Conservation (phyloP, 495 filamentous ascomycete species). For the Aspergillus homomorphus region DNA sequence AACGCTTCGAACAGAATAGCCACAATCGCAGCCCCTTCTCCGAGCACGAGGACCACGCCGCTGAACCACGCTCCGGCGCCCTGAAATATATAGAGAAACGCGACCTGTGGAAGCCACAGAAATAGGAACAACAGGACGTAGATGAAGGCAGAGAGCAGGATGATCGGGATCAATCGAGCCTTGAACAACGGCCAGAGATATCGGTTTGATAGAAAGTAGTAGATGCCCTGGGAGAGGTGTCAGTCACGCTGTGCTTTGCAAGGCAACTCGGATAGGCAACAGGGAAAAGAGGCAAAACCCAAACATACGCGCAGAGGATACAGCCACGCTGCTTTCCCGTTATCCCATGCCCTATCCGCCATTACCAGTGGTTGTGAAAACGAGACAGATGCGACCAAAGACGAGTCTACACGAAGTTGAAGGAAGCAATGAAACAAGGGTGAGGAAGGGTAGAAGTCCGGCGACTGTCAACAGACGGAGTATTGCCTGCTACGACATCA, state of each 20-base stretch:
- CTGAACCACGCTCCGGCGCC: constrained; percentile 58
- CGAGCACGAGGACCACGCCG: constrained; percentile 62
- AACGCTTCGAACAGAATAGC: constrained; percentile 64
- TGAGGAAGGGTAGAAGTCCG: background rate
- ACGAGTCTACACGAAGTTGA: background rate
- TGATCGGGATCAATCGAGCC: constrained; percentile 54
- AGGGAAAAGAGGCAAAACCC: background rate
- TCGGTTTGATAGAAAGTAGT: constrained; percentile 56
- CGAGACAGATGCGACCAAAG: background rate
- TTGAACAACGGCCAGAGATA: constrained; percentile 63
- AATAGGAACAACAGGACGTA: constrained; percentile 61
- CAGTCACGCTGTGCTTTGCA: background rate
- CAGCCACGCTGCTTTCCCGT: constrained; percentile 47
- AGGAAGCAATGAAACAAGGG: background rate
- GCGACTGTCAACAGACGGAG: background rate
- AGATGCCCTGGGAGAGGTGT: constrained; percentile 47
- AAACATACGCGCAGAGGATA: constrained; percentile 52
- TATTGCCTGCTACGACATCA: background rate
- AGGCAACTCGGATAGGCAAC: background rate
- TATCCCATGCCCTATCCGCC: constrained; percentile 26
- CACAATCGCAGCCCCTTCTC: constrained; percentile 59
- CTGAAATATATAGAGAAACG: constrained; percentile 63
- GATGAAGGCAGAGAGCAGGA: constrained; percentile 58
- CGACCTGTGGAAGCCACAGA: constrained; percentile 59
- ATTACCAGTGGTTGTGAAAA: background rate